Percentiles rank a stretch among this genome's conserved stretches.
These are phyloP conservation scores for Phytopythium litorale DNA, from an alignment of 352 stramenopile species.

Conservation along the genomic window DNA sequence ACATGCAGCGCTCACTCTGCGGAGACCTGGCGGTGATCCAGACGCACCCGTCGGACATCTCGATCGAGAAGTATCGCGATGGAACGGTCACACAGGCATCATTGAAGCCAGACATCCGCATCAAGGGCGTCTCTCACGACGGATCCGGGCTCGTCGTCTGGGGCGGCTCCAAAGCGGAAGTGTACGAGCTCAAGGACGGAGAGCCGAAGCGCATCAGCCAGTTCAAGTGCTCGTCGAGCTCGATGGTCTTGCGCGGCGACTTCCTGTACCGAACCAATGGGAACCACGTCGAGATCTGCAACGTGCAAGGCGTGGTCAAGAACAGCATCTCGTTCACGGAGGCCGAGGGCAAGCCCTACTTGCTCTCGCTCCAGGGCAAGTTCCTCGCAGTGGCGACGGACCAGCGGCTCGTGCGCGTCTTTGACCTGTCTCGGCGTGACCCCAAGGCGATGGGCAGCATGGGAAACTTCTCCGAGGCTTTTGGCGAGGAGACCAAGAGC, in stretches of 20 bases:
- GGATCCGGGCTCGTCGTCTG: slow-evolving; percentile 72
- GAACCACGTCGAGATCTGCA: slow-evolving; percentile 88
- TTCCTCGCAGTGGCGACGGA: slow-evolving; percentile 90
- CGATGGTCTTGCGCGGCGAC: slow-evolving; percentile 79
- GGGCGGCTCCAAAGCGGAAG: slow-evolving; percentile 81
- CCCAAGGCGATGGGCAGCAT: slow-evolving; percentile 87
- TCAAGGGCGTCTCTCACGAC: slow-evolving; percentile 87
- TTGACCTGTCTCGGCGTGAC: slow-evolving; percentile 81
- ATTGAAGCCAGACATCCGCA: slow-evolving; percentile 57
- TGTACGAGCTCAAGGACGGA: slow-evolving; percentile 83
- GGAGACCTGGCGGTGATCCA: slow-evolving; percentile 87
- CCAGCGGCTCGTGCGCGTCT: slow-evolving; percentile 80
- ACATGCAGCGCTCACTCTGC: slow-evolving; percentile 77
- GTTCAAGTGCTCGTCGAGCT: slow-evolving; percentile 73
- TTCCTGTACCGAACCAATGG: slow-evolving; percentile 84
- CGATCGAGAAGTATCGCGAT: slow-evolving; percentile 75
- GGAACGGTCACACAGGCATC: slow-evolving; percentile 63
- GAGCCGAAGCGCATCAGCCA: slow-evolving; percentile 49
- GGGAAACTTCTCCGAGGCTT: slow-evolving; percentile 62
- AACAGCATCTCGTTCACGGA: slow-evolving; percentile 90
- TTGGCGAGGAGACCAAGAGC: slow-evolving; percentile 49
- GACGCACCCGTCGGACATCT: slow-evolving; percentile 59
- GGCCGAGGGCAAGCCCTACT: slow-evolving; percentile 73
- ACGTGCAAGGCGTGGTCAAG: slow-evolving; percentile 83
- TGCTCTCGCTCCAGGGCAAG: slow-evolving; percentile 88